phyloP scores from a whole-genome alignment of 345 rosid species.

The Turritis glabra region DNA sequence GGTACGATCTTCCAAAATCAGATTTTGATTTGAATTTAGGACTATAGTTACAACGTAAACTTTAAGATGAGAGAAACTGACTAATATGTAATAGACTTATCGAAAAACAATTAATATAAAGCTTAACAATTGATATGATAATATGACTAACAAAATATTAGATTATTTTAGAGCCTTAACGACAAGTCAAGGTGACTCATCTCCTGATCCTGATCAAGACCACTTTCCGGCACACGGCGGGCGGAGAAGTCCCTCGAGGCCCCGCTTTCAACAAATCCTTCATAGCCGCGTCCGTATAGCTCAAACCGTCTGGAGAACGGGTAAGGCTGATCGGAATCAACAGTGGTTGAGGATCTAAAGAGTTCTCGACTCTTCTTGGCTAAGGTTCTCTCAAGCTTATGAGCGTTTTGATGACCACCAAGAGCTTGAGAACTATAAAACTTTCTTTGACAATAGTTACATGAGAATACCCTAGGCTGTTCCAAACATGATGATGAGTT shows the following conservation, averaged over 20 bases:
- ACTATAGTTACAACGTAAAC: conserved; percentile 24
- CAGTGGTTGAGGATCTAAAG: conserved; percentile 24
- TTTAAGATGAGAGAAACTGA: conserved; percentile 7
- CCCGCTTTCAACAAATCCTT: conserved; percentile 41
- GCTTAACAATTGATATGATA: conserved; percentile 28
- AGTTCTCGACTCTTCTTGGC: conserved; percentile 84
- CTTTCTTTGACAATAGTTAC: conserved; percentile 93
- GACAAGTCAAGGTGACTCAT: conserved; percentile 74
- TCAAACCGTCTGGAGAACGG: conserved; percentile 40
- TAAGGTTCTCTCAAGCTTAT: conserved; percentile 85
- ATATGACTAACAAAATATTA: conserved; percentile 24
- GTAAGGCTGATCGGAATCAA: conserved; percentile 30
- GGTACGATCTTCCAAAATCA: not conserved
- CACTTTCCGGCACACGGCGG: conserved; percentile 45
- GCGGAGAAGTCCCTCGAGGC: conserved; percentile 43
- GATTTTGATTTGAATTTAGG: conserved; percentile 23
- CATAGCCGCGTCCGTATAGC: conserved; percentile 46
- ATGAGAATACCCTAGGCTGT: conserved; percentile 69
- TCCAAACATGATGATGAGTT: conserved; percentile 42
- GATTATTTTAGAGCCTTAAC: conserved; percentile 57
- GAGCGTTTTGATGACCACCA: conserved; percentile 99
- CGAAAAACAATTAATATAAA: conserved; percentile 1
- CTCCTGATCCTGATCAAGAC: conserved; percentile 67
- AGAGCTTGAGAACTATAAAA: conserved; percentile 98
- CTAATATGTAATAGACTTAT: conserved; percentile 6